Base-by-base conservation (phyloP, 306 rosid genomes). In the Malus fusca region DNA sequence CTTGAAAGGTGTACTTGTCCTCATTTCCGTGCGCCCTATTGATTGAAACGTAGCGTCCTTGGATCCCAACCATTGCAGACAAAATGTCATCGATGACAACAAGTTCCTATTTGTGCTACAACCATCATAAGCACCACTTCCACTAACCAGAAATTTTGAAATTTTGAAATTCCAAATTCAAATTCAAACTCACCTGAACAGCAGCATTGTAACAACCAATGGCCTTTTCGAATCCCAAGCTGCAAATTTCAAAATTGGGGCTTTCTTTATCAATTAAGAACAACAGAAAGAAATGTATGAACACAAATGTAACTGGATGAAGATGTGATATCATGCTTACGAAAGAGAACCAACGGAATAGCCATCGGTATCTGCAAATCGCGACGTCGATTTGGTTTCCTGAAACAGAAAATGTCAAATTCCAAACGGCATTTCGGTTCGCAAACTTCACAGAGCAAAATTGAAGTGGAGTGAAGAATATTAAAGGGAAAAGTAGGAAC, bases 41-140 rank as follows among this genome's bases (percentile, higher is more conserved):
- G 53, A 94, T 90, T 37, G 88, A 88, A 85, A 92, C 88, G 79
- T 89, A 90, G 28, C 96, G 91, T 23, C 98, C 98, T 86, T 92
- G 96, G 65, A 95, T 75, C 37, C 93, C 98, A 71, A 92, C 96
- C 93, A 95, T 83, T 74, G 88, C 91, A 8, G 95, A 95, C 67
- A 95, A 88, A 58, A 95, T 82, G 79, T 92, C 97, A 81, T 95
- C 98, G 77, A 95, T 90, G 55, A 95, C 93, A 71, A 95, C 86
- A 84, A 95, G 97, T 85, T 95, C 98, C 98, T 94, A 75, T 77
- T 83, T 37, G 62, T 71, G 48, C 42, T 73, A 31, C 33, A 68
- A 72, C 42, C 68, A 28, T 30, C 40, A 17, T 63, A 2, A 63
- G n/a, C 11, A 63, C 42, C 8, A 61, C 66, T 26, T 28, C 40